Evolutionary conservation across 768 basidiomycete species (phyloP), one percentile per base, ranked within the genome.

Genomic region (Mycena rosella): DNA sequence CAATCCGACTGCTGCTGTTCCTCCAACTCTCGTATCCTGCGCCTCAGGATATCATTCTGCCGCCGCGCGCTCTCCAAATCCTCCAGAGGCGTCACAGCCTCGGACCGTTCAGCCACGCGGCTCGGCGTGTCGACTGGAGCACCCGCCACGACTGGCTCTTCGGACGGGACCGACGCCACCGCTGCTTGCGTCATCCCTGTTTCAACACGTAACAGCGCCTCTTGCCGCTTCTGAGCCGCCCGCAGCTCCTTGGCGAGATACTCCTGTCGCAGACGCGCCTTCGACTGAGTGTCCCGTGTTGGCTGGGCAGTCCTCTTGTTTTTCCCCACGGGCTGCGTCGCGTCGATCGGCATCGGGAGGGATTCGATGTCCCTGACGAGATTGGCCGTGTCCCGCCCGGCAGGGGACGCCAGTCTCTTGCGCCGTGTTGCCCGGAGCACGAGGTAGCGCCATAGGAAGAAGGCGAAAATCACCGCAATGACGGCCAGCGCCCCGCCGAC

Each of bases 51-150:
- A 18, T 52, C 51, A 20, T 52, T 52, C 13, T 52, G 51, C 20
- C 51, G 51, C 51, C n/a, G 51, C 51, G 51, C 51, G 30, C 51
- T 52, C 51, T 52, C 51, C 30, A 52, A 22, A 52, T 52, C 51
- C 10, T 30, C 51, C 42, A 20, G 51, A 1, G 29, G 10, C 30
- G 29, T 27, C 20, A 20, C 30, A 32, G 30, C 14, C 15, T 27
- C 51, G 6, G 30, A 32, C 20, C 5, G 20, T 18, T 44, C 42
- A 5, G 7, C 15, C 38, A 6, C 32, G 32, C 9, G 7, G 38
- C 15, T 38, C 3, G 38, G 8, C 7, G 38, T 17, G 3, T 17
- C 9, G 14, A 15, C 38, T 38, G 38, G 38, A 38, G 3, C 38
- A 38, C 8, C 14, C 38, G 38, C 8, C 14, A 3, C 9, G 14